Conservation (phyloP, 2,329 filamentous ascomycete species). For the Penicillium rolfsii region DNA sequence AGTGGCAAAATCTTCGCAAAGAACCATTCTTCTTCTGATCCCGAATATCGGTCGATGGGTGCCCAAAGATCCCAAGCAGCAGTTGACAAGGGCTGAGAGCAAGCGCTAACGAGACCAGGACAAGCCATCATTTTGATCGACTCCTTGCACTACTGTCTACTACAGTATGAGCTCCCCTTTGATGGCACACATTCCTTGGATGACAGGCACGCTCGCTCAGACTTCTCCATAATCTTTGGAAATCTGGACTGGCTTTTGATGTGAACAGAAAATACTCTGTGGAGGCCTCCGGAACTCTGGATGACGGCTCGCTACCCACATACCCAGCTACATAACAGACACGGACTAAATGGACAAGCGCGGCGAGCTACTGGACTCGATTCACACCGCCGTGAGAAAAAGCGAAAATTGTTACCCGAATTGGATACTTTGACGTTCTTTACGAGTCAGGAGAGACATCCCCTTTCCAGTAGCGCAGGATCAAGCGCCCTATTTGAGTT, state of each 20-base stretch:
- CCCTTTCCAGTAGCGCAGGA: slow-evolving; percentile 15
- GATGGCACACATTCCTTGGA: neutral
- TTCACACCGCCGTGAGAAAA: neutral
- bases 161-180: neutral
- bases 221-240: neutral
- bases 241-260: neutral
- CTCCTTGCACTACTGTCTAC: neutral
- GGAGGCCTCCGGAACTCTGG: too few species aligned
- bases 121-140: neutral
- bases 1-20: neutral
- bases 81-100: neutral
- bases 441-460: slow-evolving; percentile 11
- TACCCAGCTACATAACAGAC: neutral
- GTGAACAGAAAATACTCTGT: neutral
- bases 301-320: neutral
- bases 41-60: neutral
- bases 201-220: neutral
- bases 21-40: neutral
- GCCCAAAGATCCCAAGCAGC: neutral
- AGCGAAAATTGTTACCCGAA: neutral
- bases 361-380: too few species aligned
- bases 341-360: neutral
- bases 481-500: slow-evolving; percentile 15
- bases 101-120: neutral
- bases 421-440: slow-evolving; percentile 3